phyloP scores from a whole-genome alignment of 495 filamentous ascomycete species.

The Xylaria castorea region DNA sequence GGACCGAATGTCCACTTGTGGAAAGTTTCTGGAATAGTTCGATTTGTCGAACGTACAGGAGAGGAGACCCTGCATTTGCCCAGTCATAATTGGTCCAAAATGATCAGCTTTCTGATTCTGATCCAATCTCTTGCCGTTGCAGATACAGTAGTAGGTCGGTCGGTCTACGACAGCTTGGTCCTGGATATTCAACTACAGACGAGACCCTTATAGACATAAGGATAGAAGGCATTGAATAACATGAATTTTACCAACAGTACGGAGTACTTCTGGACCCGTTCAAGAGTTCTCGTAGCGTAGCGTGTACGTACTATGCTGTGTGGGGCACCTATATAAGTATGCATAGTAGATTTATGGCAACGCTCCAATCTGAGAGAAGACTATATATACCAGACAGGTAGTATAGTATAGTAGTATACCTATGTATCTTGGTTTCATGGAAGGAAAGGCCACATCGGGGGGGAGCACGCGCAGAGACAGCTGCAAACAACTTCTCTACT shows the following conservation, averaged over 20 bases:
- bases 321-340: too few relatives aligned
- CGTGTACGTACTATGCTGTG: neutral
- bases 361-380: neutral
- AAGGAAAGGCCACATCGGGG: too few relatives aligned
- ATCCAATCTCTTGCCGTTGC: neutral
- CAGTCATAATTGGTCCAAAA: neutral
- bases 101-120: slow-evolving; percentile 14
- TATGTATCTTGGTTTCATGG: too few relatives aligned
- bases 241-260: too few relatives aligned
- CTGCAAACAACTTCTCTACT: neutral
- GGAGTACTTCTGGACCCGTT: neutral
- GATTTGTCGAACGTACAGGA: neutral
- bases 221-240: too few relatives aligned
- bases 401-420: too few relatives aligned
- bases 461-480: neutral
- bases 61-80: neutral
- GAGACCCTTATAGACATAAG: too few relatives aligned
- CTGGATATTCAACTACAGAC: too few relatives aligned
- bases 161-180: too few relatives aligned
- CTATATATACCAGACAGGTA: too few relatives aligned
- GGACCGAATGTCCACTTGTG: slow-evolving; percentile 9
- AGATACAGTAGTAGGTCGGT: too few relatives aligned
- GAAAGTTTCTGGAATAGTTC: slow-evolving; percentile 25
- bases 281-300: neutral
- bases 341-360: neutral